Conservation (phyloP, 371 early-diverging fungal species). For the Choanephora cucurbitarum region DNA sequence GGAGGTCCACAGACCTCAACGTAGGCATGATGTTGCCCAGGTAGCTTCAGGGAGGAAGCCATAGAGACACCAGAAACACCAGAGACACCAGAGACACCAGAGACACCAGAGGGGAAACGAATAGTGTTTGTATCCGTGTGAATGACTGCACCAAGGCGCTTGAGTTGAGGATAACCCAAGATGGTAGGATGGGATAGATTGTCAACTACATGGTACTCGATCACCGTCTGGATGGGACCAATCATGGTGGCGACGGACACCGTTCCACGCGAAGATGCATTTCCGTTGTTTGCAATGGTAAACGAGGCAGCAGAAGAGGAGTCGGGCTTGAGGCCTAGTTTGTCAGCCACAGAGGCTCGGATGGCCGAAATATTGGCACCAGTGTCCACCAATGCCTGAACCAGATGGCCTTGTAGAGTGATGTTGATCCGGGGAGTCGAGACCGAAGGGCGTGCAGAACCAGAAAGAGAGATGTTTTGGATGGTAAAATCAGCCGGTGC, state of each 20-base stretch:
- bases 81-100: not conserved
- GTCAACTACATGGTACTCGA: constrained; percentile 8
- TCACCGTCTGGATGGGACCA: not conserved
- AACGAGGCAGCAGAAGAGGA: not conserved
- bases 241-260: not conserved
- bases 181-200: constrained; percentile 2
- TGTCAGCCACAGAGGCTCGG: not conserved
- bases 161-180: constrained; percentile 8
- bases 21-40: constrained; percentile 7
- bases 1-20: constrained; percentile 6
- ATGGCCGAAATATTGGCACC: constrained; percentile 8
- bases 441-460: not conserved
- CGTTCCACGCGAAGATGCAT: not conserved
- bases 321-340: not conserved
- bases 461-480: not conserved
- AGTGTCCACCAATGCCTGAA: constrained; percentile 4
- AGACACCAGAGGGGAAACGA: not conserved
- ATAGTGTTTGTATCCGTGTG: constrained; percentile 6
- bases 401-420: not conserved
- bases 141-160: constrained; percentile 2
- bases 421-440: not conserved
- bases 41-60: constrained; percentile 1
- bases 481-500: not conserved
- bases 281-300: constrained; percentile 5
- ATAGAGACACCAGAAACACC: not conserved